These are phyloP conservation scores for Alternaria novae-zelandiae DNA, from an alignment of 2,329 filamentous ascomycete genomes.

Conservation along the genomic window DNA sequence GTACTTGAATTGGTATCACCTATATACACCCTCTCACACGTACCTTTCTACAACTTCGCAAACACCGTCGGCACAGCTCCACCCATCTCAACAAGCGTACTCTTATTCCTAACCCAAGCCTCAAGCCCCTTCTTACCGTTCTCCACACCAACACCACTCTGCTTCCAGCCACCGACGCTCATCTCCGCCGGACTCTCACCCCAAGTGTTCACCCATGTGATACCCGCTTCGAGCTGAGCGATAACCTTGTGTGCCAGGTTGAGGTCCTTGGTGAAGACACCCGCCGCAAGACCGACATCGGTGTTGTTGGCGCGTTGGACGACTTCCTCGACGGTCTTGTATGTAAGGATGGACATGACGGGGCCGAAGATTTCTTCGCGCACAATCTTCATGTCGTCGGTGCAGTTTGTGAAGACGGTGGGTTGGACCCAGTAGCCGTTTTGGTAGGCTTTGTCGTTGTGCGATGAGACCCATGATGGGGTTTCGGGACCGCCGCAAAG, in stretches of 20 bases:
- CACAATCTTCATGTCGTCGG: conserved; percentile 78
- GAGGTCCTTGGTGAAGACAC: conserved; percentile 80
- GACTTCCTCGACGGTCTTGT: conserved; percentile 72
- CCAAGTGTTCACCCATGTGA: conserved; percentile 94
- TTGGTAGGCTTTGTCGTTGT: conserved; percentile 50
- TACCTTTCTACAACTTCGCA: conserved; percentile 31
- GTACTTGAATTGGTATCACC: too few relatives aligned
- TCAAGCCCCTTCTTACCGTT: conserved; percentile 81
- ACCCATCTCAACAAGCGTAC: conserved; percentile 83
- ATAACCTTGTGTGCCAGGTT: conserved; percentile 76
- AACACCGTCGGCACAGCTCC: conserved; percentile 75
- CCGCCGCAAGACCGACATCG: conserved; percentile 78
- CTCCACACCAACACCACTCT: conserved; percentile 86
- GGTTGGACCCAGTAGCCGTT: conserved; percentile 84
- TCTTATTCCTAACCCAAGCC: conserved; percentile 86
- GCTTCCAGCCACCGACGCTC: conserved; percentile 91
- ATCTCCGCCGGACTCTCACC: conserved; percentile 92
- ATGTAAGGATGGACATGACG: conserved; percentile 81
- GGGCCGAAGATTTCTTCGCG: conserved; percentile 89
- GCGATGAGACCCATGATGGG: conserved; percentile 56
- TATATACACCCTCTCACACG: neutral
- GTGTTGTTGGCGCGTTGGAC: conserved; percentile 78
- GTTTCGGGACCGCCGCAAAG: conserved; percentile 73
- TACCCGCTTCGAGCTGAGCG: conserved; percentile 76
- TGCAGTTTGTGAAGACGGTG: conserved; percentile 86